Base-by-base conservation (phyloP, 495 filamentous ascomycete species). In the Aspergillus biplanus region DNA sequence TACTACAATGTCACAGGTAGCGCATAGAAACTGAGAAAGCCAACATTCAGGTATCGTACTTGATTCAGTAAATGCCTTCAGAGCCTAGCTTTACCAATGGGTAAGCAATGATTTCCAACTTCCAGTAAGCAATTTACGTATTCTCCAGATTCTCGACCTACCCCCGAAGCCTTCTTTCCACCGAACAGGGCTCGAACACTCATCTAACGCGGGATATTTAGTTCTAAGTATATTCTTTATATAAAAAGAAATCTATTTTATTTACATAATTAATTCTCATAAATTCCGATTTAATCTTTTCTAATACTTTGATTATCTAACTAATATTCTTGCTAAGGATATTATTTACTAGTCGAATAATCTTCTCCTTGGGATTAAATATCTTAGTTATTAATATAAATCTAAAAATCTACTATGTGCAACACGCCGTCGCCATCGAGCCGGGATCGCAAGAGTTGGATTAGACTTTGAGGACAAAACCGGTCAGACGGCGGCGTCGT, bases 21-120 rank as follows among this genome's bases (percentile, higher is more conserved):
- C 35, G 35, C 35, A 39, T 6, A 6, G 35, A 39, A 39, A 39
- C 35, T 12, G 6, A 12, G 12, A 12, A 39, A 39, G 12, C 35
- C 35, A 39, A 12, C 6, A 39, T 39, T 12, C 35, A 12, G 35
- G 35, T 12, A 39, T n/a, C 35, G 12, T 39, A 52, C 49, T 52
- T 52, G 49, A 52, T 52, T 52, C 49, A 8, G 49, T 52, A 21
- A 52, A 52, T 27, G 49, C 49, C 6, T 31, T 18, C 9, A 52
- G 49, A 27, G 49, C 49, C 49, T 52, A 52, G 13, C 18, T 27
- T 6, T 39, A 39, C 12, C 35, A 39, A 39, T 12, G 6, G 35
- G 35, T 39, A 39, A 39, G 35, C 12, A 12, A 39, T 39, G 6
- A 39, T 39, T 6, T 39, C 35, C 35, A 6, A 12, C 35, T 39